Evolutionary conservation across 2,329 filamentous ascomycete species (phyloP).

Genomic region (Pseudogymnoascus sp.): DNA sequence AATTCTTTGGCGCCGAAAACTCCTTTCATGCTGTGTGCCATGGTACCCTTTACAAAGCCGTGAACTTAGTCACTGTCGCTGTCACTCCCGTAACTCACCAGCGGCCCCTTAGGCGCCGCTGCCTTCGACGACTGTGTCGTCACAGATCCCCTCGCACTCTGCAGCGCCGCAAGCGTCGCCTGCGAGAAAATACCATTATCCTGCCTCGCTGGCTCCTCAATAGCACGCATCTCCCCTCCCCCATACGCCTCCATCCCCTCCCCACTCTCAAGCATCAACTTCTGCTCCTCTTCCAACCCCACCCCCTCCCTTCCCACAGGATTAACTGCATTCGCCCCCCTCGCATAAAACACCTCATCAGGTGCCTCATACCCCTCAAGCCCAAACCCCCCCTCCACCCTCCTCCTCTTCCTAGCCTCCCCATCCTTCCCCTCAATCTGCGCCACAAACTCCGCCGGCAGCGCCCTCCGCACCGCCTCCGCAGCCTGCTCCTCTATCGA

Average conservation of each 20-base stretch:
- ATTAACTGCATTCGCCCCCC: conserved; percentile 62
- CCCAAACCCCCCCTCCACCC: conserved; percentile 82
- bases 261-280: conserved; percentile 49
- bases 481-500: conserved; percentile 93
- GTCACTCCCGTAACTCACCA: conserved; percentile 87
- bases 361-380: conserved; percentile 88
- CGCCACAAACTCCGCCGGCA: conserved; percentile 84
- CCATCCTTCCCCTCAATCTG: conserved; percentile 90
- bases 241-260: conserved; percentile 38
- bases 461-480: conserved; percentile 78
- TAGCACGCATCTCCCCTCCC: conserved; percentile 37
- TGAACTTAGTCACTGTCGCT: conserved; percentile 45
- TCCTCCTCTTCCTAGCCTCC: conserved; percentile 78
- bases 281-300: conserved; percentile 56
- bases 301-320: conserved; percentile 49
- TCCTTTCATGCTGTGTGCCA: background rate
- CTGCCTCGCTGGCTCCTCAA: conserved; percentile 31
- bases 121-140: conserved; percentile 42
- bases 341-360: conserved; percentile 86
- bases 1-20: background rate
- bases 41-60: background rate
- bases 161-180: conserved; percentile 72
- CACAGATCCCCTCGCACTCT: conserved; percentile 46
- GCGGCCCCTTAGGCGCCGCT: conserved; percentile 53
- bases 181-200: conserved; percentile 67